Evolutionary conservation across 2,329 filamentous ascomycete species (phyloP).

Genomic region (Phialophora expanda): DNA sequence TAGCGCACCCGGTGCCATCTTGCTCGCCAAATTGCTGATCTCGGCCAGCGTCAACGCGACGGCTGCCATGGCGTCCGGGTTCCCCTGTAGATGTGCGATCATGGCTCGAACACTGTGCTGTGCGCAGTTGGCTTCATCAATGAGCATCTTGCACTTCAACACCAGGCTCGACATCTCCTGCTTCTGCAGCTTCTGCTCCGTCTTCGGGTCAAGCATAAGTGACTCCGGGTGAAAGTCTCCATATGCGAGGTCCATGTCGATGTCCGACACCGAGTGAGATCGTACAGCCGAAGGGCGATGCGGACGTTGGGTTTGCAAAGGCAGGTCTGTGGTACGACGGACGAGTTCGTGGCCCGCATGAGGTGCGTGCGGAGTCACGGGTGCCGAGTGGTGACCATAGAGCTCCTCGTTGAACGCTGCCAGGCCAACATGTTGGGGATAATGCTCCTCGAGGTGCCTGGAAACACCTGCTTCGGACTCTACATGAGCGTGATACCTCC

Average conservation of each 20-base stretch:
- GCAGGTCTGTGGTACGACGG: conserved; percentile 38
- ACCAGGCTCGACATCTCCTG: conserved; percentile 70
- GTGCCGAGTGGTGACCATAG: conserved; percentile 35
- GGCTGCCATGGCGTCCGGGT: conserved; percentile 88
- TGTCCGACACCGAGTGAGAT: conserved; percentile 37
- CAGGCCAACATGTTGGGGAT: conserved; percentile 25
- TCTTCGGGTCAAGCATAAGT: conserved; percentile 50
- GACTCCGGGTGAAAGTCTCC: conserved; percentile 75
- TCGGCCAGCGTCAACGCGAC: conserved; percentile 92
- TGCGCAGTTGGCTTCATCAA: conserved; percentile 86
- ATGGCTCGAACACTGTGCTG: conserved; percentile 83
- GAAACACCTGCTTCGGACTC: not conserved
- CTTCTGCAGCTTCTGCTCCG: conserved; percentile 53
- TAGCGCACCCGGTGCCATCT: conserved; percentile 83
- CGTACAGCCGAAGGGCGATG: conserved; percentile 30
- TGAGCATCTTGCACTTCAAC: conserved; percentile 72
- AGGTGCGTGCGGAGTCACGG: conserved; percentile 41
- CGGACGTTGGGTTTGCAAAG: conserved; percentile 23
- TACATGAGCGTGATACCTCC: conserved; percentile 15
- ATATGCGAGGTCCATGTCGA: conserved; percentile 93
- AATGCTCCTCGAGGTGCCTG: not conserved
- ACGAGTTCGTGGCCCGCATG: conserved; percentile 25
- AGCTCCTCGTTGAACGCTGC: conserved; percentile 39
- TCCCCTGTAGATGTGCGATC: conserved; percentile 79
- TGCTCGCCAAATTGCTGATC: conserved; percentile 78